Percentiles rank a stretch among this genome's conserved stretches.
phyloP scores from a whole-genome alignment of 306 rosid species.

The Acmispon strigosus region DNA sequence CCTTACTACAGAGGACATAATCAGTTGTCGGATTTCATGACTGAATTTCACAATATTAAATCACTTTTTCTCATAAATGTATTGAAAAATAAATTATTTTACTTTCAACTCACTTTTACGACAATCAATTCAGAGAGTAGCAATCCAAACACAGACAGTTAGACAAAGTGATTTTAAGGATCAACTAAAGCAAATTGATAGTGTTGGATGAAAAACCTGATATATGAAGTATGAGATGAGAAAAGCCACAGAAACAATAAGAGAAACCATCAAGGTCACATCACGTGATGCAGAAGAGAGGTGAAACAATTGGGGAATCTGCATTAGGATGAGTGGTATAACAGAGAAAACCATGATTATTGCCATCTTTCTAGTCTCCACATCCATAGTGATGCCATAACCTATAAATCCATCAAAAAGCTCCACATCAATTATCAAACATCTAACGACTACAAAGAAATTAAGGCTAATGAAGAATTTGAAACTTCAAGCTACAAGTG shows the following conservation, averaged over 20 bases:
- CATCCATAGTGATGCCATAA: slow-evolving; percentile 45
- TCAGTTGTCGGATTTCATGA: too few relatives aligned
- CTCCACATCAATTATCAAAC: not conserved
- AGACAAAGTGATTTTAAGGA: not conserved
- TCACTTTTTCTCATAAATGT: too few relatives aligned
- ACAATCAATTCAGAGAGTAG: too few relatives aligned
- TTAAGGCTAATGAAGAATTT: slow-evolving; percentile 5
- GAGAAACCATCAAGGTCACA: slow-evolving; percentile 38
- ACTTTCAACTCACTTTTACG: too few relatives aligned
- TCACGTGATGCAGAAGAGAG: slow-evolving; percentile 15
- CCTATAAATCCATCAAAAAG: slow-evolving; percentile 20
- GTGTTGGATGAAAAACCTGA: slow-evolving; percentile 39
- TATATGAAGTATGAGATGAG: slow-evolving; percentile 44
- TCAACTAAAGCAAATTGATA: not conserved
- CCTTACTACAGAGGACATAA: too few relatives aligned
- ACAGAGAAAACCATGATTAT: slow-evolving; percentile 47
- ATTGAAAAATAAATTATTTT: too few relatives aligned
- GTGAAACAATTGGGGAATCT: slow-evolving; percentile 29
- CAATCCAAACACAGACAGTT: too few relatives aligned
- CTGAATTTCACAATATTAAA: too few relatives aligned
- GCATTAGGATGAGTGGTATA: slow-evolving; percentile 51
- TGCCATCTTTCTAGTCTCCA: slow-evolving; percentile 45
- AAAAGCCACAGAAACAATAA: slow-evolving; percentile 34
- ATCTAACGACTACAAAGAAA: not conserved
- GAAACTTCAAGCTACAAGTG: too few relatives aligned